Conservation (phyloP, 2,329 filamentous ascomycete genomes). For the Colletotrichum graminicola region DNA sequence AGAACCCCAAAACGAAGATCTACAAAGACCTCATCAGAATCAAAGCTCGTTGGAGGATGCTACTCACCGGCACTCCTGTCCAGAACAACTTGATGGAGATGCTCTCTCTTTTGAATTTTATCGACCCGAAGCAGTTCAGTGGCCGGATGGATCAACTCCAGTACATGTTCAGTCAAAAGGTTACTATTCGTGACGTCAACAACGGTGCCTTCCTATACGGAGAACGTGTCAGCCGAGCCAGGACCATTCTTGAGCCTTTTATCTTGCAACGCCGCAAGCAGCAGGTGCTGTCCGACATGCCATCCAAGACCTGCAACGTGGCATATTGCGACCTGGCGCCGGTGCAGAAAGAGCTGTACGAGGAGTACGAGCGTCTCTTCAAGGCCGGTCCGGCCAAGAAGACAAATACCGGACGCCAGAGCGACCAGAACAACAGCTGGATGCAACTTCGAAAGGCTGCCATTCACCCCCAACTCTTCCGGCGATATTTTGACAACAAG, state of each 20-base stretch:
- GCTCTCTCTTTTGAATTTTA: conserved; percentile 90
- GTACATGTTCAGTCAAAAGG: conserved; percentile 91
- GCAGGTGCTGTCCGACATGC: conserved; percentile 88
- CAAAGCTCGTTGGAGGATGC: conserved; percentile 82
- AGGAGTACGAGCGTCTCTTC: conserved; percentile 72
- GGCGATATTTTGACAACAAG: conserved; percentile 81
- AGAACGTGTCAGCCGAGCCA: conserved; percentile 86
- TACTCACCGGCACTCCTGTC: conserved; percentile 91
- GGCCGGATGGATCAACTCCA: conserved; percentile 83
- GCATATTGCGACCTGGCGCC: conserved; percentile 84
- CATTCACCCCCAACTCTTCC: conserved; percentile 90
- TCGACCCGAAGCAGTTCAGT: conserved; percentile 87
- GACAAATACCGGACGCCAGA: conserved; percentile 61
- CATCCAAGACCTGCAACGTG: conserved; percentile 81
- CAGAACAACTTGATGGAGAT: conserved; percentile 96
- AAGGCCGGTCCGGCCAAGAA: conserved; percentile 69
- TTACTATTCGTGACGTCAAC: conserved; percentile 82
- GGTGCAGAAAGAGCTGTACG: conserved; percentile 80
- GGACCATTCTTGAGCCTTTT: conserved; percentile 94
- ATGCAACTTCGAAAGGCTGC: conserved; percentile 94
- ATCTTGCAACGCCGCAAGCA: conserved; percentile 94
- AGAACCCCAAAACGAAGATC: conserved; percentile 85
- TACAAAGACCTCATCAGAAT: conserved; percentile 86
- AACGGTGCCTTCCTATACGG: conserved; percentile 88
- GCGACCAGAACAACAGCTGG: conserved; percentile 77